These are phyloP conservation scores for Babesia divergens DNA, from an alignment of 169 alveolate species.

Conservation along the genomic window DNA sequence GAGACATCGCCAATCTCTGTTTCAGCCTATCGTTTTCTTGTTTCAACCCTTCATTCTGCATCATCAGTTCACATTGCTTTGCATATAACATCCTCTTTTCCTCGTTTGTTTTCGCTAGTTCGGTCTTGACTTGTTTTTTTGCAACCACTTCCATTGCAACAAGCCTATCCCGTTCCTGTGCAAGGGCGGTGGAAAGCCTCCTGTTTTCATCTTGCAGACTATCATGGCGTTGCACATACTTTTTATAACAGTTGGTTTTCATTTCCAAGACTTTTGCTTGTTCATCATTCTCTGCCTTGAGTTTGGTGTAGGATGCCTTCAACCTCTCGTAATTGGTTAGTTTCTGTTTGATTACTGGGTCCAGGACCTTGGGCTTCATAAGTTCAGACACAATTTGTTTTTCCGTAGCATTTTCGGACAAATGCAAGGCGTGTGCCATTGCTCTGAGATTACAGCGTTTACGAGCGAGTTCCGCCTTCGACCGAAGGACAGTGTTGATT, in stretches of 20 bases:
- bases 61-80: constrained; percentile 47
- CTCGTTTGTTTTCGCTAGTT: constrained; percentile 11
- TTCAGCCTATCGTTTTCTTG: constrained; percentile 18
- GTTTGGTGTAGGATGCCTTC: constrained; percentile 33
- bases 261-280: constrained; percentile 2
- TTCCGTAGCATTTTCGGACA: constrained; percentile 27
- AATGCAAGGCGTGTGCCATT: constrained; percentile 21
- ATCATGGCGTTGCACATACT: constrained; percentile 15
- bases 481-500: constrained; percentile 17
- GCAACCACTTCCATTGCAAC: constrained; percentile 24
- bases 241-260: background rate
- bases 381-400: constrained; percentile 26
- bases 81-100: constrained; percentile 39
- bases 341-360: background rate
- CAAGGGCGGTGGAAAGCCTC: constrained; percentile 14
- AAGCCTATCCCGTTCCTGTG: constrained; percentile 17
- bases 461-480: constrained; percentile 57
- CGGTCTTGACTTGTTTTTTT: constrained; percentile 32
- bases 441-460: constrained; percentile 26
- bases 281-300: constrained; percentile 40
- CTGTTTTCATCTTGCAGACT: constrained; percentile 40
- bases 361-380: background rate
- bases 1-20: constrained; percentile 11
- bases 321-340: background rate
- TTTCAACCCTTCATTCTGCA: constrained; percentile 37